A percentile compares a stretch with the other conserved stretches of the same genome.
These are phyloP conservation scores for Aspergillus sclerotioniger DNA, from an alignment of 495 filamentous ascomycete genomes.

Conservation along the genomic window DNA sequence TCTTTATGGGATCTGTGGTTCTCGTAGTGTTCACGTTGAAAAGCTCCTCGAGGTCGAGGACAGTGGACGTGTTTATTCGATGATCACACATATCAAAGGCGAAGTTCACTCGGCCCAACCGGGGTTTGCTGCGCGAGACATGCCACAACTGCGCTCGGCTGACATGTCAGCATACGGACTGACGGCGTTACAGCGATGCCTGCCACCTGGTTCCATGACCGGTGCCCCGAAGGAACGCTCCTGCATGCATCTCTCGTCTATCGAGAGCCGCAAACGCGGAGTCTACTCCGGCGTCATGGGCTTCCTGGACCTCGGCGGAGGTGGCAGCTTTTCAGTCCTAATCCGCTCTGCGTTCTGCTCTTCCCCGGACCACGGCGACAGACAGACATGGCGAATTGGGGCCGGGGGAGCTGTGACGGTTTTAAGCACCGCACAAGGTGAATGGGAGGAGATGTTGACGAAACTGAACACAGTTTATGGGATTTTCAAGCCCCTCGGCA, in stretches of 20 bases:
- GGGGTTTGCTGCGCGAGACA: slow-evolving; percentile 37
- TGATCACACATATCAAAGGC: slow-evolving; percentile 84
- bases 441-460: slow-evolving; percentile 88
- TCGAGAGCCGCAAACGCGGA: slow-evolving; percentile 68
- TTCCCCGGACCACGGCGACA: slow-evolving; percentile 53
- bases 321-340: slow-evolving; percentile 83
- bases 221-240: slow-evolving; percentile 89
- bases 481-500: slow-evolving; percentile 35
- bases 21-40: slow-evolving; percentile 60
- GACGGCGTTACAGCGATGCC: slow-evolving; percentile 69
- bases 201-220: slow-evolving; percentile 94
- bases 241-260: slow-evolving; percentile 70
- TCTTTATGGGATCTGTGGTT: slow-evolving; percentile 73
- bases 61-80: slow-evolving; percentile 83
- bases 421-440: slow-evolving; percentile 70
- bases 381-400: slow-evolving; percentile 74
- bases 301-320: slow-evolving; percentile 81
- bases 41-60: slow-evolving; percentile 85
- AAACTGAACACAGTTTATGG: slow-evolving; percentile 71
- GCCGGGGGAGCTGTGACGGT: slow-evolving; percentile 87
- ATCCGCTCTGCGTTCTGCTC: slow-evolving; percentile 73
- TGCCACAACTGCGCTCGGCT: slow-evolving; percentile 31
- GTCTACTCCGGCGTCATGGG: slow-evolving; percentile 88
- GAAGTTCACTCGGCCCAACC: slow-evolving; percentile 40
- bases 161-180: slow-evolving; percentile 57